phyloP scores from a whole-genome alignment of 1,284 basidiomycete species.

The Leccinum cinnamomeum region DNA sequence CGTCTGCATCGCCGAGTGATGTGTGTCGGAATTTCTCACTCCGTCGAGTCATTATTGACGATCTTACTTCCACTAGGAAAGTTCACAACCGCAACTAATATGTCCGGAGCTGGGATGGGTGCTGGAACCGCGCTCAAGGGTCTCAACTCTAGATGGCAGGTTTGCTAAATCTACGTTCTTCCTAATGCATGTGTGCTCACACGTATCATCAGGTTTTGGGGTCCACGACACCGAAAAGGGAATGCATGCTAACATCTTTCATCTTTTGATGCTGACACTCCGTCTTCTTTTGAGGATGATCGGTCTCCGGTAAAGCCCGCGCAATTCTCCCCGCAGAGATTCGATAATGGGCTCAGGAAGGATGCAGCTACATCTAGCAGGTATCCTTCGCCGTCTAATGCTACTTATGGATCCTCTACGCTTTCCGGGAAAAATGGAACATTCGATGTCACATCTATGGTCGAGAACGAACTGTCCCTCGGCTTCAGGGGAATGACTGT shows the following conservation, averaged over 20 bases:
- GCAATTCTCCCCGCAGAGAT: constrained; percentile 56
- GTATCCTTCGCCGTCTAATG: constrained; percentile 48
- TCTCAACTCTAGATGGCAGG: constrained; percentile 70
- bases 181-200: constrained; percentile 9
- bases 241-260: constrained; percentile 30
- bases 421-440: constrained; percentile 36
- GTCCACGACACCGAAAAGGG: constrained; percentile 48
- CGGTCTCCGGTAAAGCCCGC: constrained; percentile 46
- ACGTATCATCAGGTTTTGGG: constrained; percentile 56
- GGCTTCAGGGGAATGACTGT: constrained; percentile 68
- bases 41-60: constrained; percentile 11
- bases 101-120: constrained; percentile 56
- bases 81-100: constrained; percentile 42
- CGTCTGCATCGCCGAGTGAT: constrained; percentile 53
- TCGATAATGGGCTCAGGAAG: constrained; percentile 46
- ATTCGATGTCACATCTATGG: constrained; percentile 45
- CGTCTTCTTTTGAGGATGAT: constrained; percentile 45
- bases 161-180: constrained; percentile 35
- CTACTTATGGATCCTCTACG: constrained; percentile 39
- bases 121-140: constrained; percentile 49
- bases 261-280: constrained; percentile 16
- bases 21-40: constrained; percentile 35
- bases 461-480: constrained; percentile 54
- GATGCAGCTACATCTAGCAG: constrained; percentile 40
- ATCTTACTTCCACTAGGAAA: constrained; percentile 41